Base-by-base conservation (phyloP, 306 rosid species). In the Mucuna pruriens region DNA sequence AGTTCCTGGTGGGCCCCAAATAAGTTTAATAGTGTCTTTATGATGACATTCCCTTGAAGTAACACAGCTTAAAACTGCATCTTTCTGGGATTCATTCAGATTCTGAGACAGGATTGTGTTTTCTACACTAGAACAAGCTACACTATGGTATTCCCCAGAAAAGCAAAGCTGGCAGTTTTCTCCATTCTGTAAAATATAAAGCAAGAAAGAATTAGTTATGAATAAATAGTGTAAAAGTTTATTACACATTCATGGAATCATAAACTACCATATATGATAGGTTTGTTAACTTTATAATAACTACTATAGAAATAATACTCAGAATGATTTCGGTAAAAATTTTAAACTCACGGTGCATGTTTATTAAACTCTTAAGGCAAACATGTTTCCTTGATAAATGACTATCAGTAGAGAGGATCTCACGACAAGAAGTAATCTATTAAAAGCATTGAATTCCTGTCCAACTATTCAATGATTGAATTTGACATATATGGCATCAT, bases 1-100 rank as follows among this genome's bases (percentile, higher is more conserved):
- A 26, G 94, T 88, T 34, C 89, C 89, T 0, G 92, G 94, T 71
- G 92, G 94, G 0, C 94, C 94, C 92, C 92, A 90, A 19, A 90
- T 88, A 23, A 88, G 82, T 75, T 87, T 77, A 45, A 90, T 40
- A 9, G 76, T 42, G 38, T 82, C 71, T n/a, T 33, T 42, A n/a
- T 84, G 90, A 20, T 10, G 71, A 6, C 87, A 85, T 31, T 82
- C 62, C 64, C 54, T 83, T 31, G 70, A 58, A 15, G 34, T 40
- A 9, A 90, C 85, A 66, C 87, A 88, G 66, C 85, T 87, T 51
- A 68, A 44, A 73, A 87, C 80, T 5, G 90, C 94, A 8, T 48
- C 60, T 70, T 74, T 20, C 64, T 90, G 92, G 73, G 88, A 79
- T 71, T 79, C 62, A 77, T 90, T 88, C 44, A 88, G 83, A 69